A percentile compares a stretch with the other conserved stretches of the same genome.
phyloP scores from a whole-genome alignment of 2,329 filamentous ascomycete species.

The Fusarium illudens region DNA sequence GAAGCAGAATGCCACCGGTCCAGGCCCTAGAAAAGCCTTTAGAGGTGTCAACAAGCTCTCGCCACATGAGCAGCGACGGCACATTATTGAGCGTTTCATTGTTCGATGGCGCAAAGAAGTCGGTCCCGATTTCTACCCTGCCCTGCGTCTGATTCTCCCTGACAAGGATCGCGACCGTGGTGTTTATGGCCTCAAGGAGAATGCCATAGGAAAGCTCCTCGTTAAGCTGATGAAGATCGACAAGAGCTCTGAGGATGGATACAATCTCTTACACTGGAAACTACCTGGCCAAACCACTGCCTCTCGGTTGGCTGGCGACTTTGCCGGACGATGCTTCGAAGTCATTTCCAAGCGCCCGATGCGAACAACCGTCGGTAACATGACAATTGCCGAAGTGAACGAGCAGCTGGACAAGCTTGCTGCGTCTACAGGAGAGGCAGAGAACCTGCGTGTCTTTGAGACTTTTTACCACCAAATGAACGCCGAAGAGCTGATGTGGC shows the following conservation, averaged over 20 bases:
- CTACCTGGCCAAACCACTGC: slow-evolving; percentile 74
- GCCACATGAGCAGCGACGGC: slow-evolving; percentile 79
- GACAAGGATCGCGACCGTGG: slow-evolving; percentile 92
- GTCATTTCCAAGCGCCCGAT: slow-evolving; percentile 85
- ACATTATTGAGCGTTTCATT: slow-evolving; percentile 88
- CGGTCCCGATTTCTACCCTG: slow-evolving; percentile 92
- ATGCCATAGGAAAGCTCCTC: slow-evolving; percentile 86
- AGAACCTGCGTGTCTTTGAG: slow-evolving; percentile 82
- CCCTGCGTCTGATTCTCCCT: slow-evolving; percentile 87
- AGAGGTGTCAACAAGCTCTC: slow-evolving; percentile 67
- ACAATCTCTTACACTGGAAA: slow-evolving; percentile 90
- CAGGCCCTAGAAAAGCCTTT: slow-evolving; percentile 65
- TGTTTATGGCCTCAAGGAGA: slow-evolving; percentile 95
- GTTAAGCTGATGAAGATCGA: slow-evolving; percentile 93
- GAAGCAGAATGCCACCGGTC: slow-evolving; percentile 72
- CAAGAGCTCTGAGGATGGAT: slow-evolving; percentile 87
- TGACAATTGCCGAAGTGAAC: slow-evolving; percentile 92
- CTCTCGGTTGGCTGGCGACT: slow-evolving; percentile 82
- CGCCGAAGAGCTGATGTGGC: slow-evolving; percentile 90
- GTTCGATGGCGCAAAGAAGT: slow-evolving; percentile 86
- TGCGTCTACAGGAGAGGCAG: slow-evolving; percentile 78
- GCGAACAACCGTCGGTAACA: slow-evolving; percentile 74
- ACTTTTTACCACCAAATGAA: slow-evolving; percentile 93
- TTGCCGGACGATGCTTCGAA: slow-evolving; percentile 88
- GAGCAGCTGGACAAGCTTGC: slow-evolving; percentile 82